Evolutionary conservation across 2,329 filamentous ascomycete species (phyloP).

Genomic region (Biscogniauxia sp.): DNA sequence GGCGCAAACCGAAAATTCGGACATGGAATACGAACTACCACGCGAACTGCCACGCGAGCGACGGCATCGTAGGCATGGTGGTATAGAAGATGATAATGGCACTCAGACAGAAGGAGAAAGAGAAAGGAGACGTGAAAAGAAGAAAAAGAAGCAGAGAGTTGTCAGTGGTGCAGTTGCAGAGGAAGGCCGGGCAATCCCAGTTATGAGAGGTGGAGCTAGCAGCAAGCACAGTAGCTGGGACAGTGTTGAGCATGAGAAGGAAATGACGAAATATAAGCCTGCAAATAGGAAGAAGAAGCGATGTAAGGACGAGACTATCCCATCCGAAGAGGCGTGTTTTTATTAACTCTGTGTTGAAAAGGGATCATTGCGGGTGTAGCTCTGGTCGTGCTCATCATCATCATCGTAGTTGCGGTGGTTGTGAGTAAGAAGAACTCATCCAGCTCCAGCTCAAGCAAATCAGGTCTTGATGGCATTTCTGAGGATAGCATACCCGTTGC

Average conservation of each 20-base stretch:
- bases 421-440: constrained; percentile 61
- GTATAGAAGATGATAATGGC: constrained; percentile 19
- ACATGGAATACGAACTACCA: constrained; percentile 23
- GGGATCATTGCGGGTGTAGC: constrained; percentile 56
- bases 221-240: constrained; percentile 43
- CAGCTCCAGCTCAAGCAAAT: constrained; percentile 34
- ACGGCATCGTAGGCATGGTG: constrained; percentile 14
- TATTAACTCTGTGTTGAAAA: constrained; percentile 32
- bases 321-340: not conserved
- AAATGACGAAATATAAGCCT: constrained; percentile 39
- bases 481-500: constrained; percentile 58
- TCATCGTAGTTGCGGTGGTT: constrained; percentile 66
- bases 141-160: constrained; percentile 54
- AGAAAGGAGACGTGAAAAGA: constrained; percentile 34
- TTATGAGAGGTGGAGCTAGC: constrained; percentile 41
- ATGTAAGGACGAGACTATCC: constrained; percentile 46
- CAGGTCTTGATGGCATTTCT: constrained; percentile 52
- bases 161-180: constrained; percentile 69
- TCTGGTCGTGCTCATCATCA: constrained; percentile 59
- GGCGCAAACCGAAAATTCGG: constrained; percentile 21
- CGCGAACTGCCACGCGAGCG: constrained; percentile 19
- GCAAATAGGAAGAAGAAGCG: constrained; percentile 59
- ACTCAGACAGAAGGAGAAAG: constrained; percentile 17
- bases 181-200: constrained; percentile 53
- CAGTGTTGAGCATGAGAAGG: constrained; percentile 49